Conservation (phyloP, 78 protist genomes). For the Dictyostelium citrinum region DNA sequence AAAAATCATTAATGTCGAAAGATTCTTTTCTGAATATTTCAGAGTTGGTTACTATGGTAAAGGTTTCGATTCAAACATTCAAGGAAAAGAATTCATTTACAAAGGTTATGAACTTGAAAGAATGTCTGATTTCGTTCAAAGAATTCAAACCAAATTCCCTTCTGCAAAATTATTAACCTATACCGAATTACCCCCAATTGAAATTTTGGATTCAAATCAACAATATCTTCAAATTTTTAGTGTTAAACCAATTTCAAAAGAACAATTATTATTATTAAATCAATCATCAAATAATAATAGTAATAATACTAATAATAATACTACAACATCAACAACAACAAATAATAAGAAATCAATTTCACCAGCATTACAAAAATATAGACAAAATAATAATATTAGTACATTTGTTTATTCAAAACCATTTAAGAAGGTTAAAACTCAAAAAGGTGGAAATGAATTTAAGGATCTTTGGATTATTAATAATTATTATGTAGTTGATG, state of each 20-base stretch:
- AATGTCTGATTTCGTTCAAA: slow-evolving; percentile 71
- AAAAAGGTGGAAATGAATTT: slow-evolving; percentile 68
- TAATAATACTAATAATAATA: not conserved
- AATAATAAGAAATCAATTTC: slow-evolving; percentile 1
- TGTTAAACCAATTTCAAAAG: slow-evolving; percentile 46
- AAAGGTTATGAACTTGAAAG: slow-evolving; percentile 80
- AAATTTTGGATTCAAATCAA: slow-evolving; percentile 15
- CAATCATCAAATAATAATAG: not conserved
- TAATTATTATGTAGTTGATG: slow-evolving; percentile 39
- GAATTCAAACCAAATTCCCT: slow-evolving; percentile 80
- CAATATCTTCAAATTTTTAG: slow-evolving; percentile 62
- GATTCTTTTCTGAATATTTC: slow-evolving; percentile 86
- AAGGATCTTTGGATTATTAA: slow-evolving; percentile 83
- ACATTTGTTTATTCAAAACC: slow-evolving; percentile 78
- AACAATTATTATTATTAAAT: slow-evolving; percentile 1
- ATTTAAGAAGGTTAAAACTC: slow-evolving; percentile 61
- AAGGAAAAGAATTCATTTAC: slow-evolving; percentile 83
- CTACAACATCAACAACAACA: not conserved
- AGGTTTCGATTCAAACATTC: slow-evolving; percentile 74
- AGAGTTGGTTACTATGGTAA: slow-evolving; percentile 86
- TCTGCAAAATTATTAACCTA: slow-evolving; percentile 63
- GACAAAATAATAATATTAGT: slow-evolving; percentile 51
- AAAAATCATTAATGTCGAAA: slow-evolving; percentile 64
- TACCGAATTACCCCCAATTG: slow-evolving; percentile 67
- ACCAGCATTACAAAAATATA: slow-evolving; percentile 54